Base-by-base conservation (phyloP, 2,329 filamentous ascomycete species). In the Cadophora sp. region DNA sequence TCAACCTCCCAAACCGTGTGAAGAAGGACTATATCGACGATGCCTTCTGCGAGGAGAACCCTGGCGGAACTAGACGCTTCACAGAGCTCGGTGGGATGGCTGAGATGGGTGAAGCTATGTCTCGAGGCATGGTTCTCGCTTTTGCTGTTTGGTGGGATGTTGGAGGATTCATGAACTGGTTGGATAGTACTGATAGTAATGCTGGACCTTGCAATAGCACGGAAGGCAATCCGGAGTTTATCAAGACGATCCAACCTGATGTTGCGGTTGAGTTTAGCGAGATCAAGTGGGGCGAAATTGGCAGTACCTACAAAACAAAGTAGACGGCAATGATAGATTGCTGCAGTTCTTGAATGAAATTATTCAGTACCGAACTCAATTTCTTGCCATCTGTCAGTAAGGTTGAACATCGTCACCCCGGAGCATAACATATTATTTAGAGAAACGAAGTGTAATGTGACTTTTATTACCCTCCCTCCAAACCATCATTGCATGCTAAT, bases 211-310 rank as follows among this genome's bases (percentile, higher is more conserved):
- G 87, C 76, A 81, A 81, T 72, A 79, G 78, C 4, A 84, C 81
- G 0, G 83, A 85, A 71, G 87, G 86, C 0, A 79, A 81, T 66
- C 86, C 87, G 0, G 75, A 77, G 43, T 76, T 80, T 16, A 85
- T 89, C 66, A 68, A 80, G 64, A 76, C 78, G 58, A 74, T 84
- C 16, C 78, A 84, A 72, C 82, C 83, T 1, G 78, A 79, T 60
- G 82, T 85, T 0, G 79, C 79, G 16, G 84, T 89, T 4, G 82
- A 79, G 0, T 89, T 86, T 72, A 84, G 82, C 68, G 83, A 87
- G 72, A 84, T 89, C 71, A 83, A 82, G 72, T 86, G 85, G 81
- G 87, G 87, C 20, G 85, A 89, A 70, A 84, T 89, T 72, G 85
- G 82, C 3, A 85, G 84, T 20, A 89, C 83, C 18, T 66, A 56